These are phyloP conservation scores for Tylopilus sp. DNA, from an alignment of 768 basidiomycete genomes.

Conservation along the genomic window DNA sequence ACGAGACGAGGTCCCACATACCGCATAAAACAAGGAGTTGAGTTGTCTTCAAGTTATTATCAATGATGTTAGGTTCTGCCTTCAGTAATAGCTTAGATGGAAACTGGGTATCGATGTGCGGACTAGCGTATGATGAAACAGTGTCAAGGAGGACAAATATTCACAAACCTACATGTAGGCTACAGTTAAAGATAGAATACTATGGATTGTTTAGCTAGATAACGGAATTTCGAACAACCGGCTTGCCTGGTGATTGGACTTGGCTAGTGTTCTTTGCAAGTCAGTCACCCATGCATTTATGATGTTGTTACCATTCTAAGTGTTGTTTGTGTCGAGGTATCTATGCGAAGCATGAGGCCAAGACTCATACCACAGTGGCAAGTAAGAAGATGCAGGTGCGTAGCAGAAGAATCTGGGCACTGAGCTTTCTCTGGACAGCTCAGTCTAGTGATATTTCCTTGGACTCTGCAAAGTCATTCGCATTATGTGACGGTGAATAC, in stretches of 20 bases:
- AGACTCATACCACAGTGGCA: too few species aligned
- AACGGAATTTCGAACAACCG: background rate
- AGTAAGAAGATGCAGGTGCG: slow-evolving; percentile 48
- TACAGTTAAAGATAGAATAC: slow-evolving; percentile 35
- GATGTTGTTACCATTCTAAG: too few species aligned
- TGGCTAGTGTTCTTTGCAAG: slow-evolving; percentile 45
- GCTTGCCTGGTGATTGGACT: slow-evolving; percentile 18
- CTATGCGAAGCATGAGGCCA: too few species aligned
- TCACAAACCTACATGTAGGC: slow-evolving; percentile 20
- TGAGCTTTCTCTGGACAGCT: too few species aligned
- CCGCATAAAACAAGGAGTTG: background rate
- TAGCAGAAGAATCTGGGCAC: slow-evolving; percentile 45
- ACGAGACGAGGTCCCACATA: slow-evolving; percentile 1
- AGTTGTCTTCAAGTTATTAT: too few species aligned
- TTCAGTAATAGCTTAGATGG: slow-evolving; percentile 61
- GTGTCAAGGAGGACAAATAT: background rate
- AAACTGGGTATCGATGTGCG: slow-evolving; percentile 56
- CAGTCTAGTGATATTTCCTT: too few species aligned
- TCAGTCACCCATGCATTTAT: too few species aligned
- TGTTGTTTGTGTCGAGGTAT: too few species aligned
- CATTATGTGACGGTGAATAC: too few species aligned
- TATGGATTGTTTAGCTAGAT: slow-evolving; percentile 5
- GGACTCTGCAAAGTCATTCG: too few species aligned
- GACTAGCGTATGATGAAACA: slow-evolving; percentile 20
- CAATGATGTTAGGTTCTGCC: slow-evolving; percentile 13